A percentile compares a stretch with the other conserved stretches of the same genome.
Evolutionary conservation across 169 alveolate species (phyloP).

Genomic region (Babesia caballi): DNA sequence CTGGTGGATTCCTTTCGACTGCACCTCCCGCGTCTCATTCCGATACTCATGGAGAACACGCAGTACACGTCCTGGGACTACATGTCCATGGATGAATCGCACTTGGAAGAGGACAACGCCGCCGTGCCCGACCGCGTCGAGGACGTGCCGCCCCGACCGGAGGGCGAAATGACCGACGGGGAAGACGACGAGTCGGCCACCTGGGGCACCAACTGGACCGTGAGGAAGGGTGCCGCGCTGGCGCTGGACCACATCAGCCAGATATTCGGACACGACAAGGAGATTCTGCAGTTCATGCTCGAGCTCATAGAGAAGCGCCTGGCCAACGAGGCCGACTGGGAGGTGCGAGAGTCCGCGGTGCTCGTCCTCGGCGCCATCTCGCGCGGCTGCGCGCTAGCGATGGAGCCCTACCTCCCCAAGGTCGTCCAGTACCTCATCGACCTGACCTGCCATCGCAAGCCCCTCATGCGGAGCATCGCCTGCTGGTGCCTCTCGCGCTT

Average conservation of each 20-base stretch:
- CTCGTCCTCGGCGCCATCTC: constrained; percentile 89
- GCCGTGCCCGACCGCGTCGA: constrained; percentile 78
- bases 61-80: constrained; percentile 83
- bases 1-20: constrained; percentile 37
- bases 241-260: constrained; percentile 77
- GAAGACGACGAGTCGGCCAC: constrained; percentile 77
- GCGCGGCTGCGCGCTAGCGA: constrained; percentile 80
- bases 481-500: constrained; percentile 89
- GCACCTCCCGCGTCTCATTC: constrained; percentile 61
- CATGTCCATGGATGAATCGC: constrained; percentile 85
- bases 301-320: constrained; percentile 73
- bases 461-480: constrained; percentile 86
- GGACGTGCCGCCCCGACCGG: constrained; percentile 75
- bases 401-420: constrained; percentile 82
- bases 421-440: constrained; percentile 78
- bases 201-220: constrained; percentile 89
- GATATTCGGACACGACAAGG: constrained; percentile 73
- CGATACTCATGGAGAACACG: constrained; percentile 74
- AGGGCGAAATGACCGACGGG: constrained; percentile 48
- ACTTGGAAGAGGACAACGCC: constrained; percentile 83
- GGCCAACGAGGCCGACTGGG: constrained; percentile 80
- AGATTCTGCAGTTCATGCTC: constrained; percentile 74
- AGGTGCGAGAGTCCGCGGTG: constrained; percentile 85
- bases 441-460: constrained; percentile 75
- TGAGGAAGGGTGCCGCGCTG: constrained; percentile 84